Base-by-base conservation (phyloP, 768 basidiomycete species). In the Leucosporidium creatinivorum region DNA sequence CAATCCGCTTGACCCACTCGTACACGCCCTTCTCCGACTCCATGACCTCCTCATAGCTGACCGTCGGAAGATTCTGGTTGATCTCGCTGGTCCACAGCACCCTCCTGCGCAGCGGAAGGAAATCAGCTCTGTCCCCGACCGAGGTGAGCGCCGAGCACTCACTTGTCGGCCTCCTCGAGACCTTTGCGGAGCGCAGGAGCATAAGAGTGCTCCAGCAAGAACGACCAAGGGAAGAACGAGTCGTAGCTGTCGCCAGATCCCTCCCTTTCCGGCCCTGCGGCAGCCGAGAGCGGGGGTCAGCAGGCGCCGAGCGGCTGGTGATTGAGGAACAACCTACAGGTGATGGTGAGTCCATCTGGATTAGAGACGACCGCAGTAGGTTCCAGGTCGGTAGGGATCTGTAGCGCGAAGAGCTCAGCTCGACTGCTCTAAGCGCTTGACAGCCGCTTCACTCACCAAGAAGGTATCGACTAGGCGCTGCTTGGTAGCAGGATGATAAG, bases 401-500 rank as follows among this genome's bases (percentile, higher is more conserved):
- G 66, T 23, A 25, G 7, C 12, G 28, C 39, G 44, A 52, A 31
- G 1, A 19, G 48, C 8, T 13, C 8, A 60, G 28, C 25, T 23
- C 13, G 18, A 23, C 55, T 33, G 31, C 18, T 57, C 31, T 30
- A 15, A 21, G 9, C 30, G 9, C 17, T 9, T 57, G 44, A 9
- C 25, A 21, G 21, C 23, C 58, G 58, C 21, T 13, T 21, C 21
- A 47, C 82, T 33, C 72, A 88, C 93, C 70, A 89, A 86, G 71
- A 88, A 91, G 1, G 93, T 91, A 75, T 89, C 86, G 61, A 91
- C 80, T 15, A 97, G 78, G n/a, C 93, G 83, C 77, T 97, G 94
- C 75, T 91, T 93, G 23, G 93, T 97, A 67, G 86, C 76, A 0
- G 87, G 80, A 77, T 97, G 93, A 75, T 89, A 93, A 77, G 92